Percentiles rank a stretch among this genome's conserved stretches.
phyloP scores from a whole-genome alignment of 192 early-diverging fungal genomes.

The Podila clonocystis region DNA sequence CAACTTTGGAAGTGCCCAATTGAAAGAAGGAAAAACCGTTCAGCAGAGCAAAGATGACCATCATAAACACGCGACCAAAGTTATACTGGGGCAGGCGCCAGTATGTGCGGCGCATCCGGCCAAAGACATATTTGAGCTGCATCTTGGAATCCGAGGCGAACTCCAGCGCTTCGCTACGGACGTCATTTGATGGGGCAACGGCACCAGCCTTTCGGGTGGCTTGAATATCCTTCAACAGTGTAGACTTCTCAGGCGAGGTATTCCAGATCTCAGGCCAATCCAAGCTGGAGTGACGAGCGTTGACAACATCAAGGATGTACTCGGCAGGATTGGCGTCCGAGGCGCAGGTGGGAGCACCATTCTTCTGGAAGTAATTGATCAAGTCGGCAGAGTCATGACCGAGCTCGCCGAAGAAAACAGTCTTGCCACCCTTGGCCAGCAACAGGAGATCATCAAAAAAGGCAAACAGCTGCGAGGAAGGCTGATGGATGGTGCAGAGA shows the following conservation, averaged over 20 bases:
- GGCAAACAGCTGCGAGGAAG: slow-evolving; percentile 83
- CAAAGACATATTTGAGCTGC: slow-evolving; percentile 70
- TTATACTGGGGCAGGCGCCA: slow-evolving; percentile 86
- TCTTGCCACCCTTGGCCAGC: slow-evolving; percentile 80
- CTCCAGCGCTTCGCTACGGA: slow-evolving; percentile 46
- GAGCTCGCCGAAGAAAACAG: slow-evolving; percentile 86
- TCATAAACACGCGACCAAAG: slow-evolving; percentile 69
- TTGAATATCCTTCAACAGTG: slow-evolving; percentile 61
- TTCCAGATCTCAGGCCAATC: slow-evolving; percentile 85
- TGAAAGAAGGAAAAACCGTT: slow-evolving; percentile 84
- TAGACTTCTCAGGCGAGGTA: slow-evolving; percentile 59
- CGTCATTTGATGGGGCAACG: background rate
- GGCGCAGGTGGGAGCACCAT: slow-evolving; percentile 74
- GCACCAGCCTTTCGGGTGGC: slow-evolving; percentile 50
- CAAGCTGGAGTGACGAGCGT: slow-evolving; percentile 64
- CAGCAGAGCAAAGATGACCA: slow-evolving; percentile 68
- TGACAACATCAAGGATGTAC: slow-evolving; percentile 87
- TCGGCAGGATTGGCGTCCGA: slow-evolving; percentile 84
- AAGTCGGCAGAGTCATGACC: slow-evolving; percentile 73
- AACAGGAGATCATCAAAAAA: slow-evolving; percentile 88
- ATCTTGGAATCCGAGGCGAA: slow-evolving; percentile 55
- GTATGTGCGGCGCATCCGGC: slow-evolving; percentile 72
- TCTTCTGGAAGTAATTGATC: slow-evolving; percentile 78
- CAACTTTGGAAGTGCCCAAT: slow-evolving; percentile 60
- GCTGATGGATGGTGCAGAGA: slow-evolving; percentile 90